Base-by-base conservation (phyloP, 2,329 filamentous ascomycete genomes). In the Elsinoe perseae region DNA sequence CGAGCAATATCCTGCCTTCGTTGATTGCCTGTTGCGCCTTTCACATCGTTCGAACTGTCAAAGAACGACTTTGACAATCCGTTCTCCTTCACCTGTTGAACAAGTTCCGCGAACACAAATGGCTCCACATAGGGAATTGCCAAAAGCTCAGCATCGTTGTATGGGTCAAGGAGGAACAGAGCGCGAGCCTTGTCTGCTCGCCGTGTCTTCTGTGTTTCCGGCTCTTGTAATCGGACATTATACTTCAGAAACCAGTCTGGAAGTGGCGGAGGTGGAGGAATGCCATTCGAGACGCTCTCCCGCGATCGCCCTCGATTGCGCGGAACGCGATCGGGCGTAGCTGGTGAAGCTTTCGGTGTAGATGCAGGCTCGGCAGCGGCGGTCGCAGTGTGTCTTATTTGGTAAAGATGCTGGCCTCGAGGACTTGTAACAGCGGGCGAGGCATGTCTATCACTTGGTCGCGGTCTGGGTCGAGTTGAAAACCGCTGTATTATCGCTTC, bases 181-280 rank as follows among this genome's bases (percentile, higher is more conserved):
- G 53, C 56, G 34, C 32, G 36, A 12, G 32, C 34, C 25, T 55
- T 32, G 8, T 58, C 27, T 12, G 40, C 16, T 5, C 27, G 14
- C 6, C 21, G n/a, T 16, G 30, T 14, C 14, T 34, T 27, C 21
- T 50, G 34, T n/a, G 2, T 25, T 12, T 58, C 50, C 10, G 38
- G 28, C 18, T 56, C 53, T 23, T 59, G 57, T 12, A 70, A 59
- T 42, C 63, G 63, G 43, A 71, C 67, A 62, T 71, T 70, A 52
- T 69, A 61, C 21, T 63, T 62, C 44, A 71, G 52, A 54, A 71
- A 71, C 69, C 69, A 71, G 4, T 68, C 64, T 10, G 69, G 69
- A n/a, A 70, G 59, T 6, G 66, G 65, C 16, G 67, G 66, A 2
- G 67, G 65, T 25, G 53, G 53, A 14, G 53, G 53, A 14, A 56